Conservation (phyloP, 495 filamentous ascomycete genomes). For the Aspergillus bertholletiae region DNA sequence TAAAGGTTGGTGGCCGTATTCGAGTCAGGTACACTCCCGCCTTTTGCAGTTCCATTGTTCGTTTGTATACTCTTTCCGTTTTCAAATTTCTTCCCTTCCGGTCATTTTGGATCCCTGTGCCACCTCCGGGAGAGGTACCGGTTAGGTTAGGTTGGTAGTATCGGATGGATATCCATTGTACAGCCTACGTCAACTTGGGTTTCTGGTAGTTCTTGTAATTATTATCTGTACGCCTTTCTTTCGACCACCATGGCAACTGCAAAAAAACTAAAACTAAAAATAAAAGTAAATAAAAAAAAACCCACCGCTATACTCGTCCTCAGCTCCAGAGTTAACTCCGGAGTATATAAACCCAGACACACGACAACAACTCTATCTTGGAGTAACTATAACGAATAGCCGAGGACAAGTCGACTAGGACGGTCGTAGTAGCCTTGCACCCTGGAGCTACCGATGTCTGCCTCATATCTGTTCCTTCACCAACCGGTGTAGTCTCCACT, state of each 20-base stretch:
- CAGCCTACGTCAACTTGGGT: not conserved
- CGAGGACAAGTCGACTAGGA: too few relatives aligned
- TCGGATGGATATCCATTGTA: not conserved
- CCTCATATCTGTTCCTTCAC: not conserved
- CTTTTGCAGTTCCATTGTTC: not conserved
- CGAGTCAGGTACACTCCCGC: not conserved
- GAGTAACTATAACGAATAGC: too few relatives aligned
- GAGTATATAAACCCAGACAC: too few relatives aligned
- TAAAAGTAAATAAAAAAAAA: too few relatives aligned
- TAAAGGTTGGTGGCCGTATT: not conserved
- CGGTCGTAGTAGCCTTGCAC: too few relatives aligned
- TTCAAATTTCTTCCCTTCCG: not conserved
- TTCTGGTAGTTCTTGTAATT: not conserved
- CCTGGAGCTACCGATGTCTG: not conserved
- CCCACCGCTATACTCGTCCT: too few relatives aligned
- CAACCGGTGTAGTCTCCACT: slow-evolving; percentile 5
- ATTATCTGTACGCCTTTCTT: not conserved
- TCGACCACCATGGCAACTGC: not conserved
- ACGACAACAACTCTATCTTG: too few relatives aligned
- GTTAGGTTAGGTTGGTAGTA: not conserved
- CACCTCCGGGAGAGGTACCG: not conserved
- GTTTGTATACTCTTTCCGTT: not conserved
- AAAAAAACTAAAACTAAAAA: too few relatives aligned
- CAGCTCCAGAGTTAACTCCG: too few relatives aligned
- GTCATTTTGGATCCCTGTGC: not conserved